A percentile compares a stretch with the other conserved stretches of the same genome.
These are phyloP conservation scores for Serendipita sp. DNA, from an alignment of 768 basidiomycete genomes.

Conservation along the genomic window DNA sequence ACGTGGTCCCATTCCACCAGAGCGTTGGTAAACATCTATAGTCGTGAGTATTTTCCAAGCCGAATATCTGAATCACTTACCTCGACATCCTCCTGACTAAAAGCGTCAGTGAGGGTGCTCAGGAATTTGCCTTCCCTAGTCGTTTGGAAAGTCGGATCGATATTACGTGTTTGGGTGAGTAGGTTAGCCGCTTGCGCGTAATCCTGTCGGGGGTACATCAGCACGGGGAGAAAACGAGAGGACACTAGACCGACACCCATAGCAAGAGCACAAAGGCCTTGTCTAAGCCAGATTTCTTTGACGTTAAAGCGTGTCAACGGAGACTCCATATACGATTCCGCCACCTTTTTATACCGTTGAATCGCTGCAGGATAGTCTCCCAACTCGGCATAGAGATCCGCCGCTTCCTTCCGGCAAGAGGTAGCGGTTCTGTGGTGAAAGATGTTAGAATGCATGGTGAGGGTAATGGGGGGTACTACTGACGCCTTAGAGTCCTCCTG, in stretches of 20 bases:
- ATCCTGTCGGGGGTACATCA: constrained; percentile 62
- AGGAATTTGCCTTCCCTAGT: constrained; percentile 91
- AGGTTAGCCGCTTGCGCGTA: constrained; percentile 50
- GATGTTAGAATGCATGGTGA: neutral
- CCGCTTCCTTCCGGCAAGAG: constrained; percentile 89
- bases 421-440: constrained; percentile 63
- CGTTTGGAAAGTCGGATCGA: constrained; percentile 71
- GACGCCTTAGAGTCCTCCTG: constrained; percentile 95
- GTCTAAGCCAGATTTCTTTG: constrained; percentile 91
- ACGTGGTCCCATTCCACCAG: constrained; percentile 89
- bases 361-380: constrained; percentile 78
- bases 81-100: constrained; percentile 54
- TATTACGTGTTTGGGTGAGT: constrained; percentile 14
- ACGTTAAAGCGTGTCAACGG: constrained; percentile 94
- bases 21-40: constrained; percentile 45
- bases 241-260: constrained; percentile 46
- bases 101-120: constrained; percentile 58
- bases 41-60: neutral
- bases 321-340: constrained; percentile 62
- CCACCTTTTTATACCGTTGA: constrained; percentile 79
- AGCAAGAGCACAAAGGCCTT: constrained; percentile 77
- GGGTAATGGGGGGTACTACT: no score
- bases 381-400: constrained; percentile 82
- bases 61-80: constrained; percentile 14
- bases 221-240: constrained; percentile 37